Evolutionary conservation across 2,329 filamentous ascomycete genomes (phyloP), one percentile per base, ranked within the genome.

Genomic region (Calonectria ilicicola): DNA sequence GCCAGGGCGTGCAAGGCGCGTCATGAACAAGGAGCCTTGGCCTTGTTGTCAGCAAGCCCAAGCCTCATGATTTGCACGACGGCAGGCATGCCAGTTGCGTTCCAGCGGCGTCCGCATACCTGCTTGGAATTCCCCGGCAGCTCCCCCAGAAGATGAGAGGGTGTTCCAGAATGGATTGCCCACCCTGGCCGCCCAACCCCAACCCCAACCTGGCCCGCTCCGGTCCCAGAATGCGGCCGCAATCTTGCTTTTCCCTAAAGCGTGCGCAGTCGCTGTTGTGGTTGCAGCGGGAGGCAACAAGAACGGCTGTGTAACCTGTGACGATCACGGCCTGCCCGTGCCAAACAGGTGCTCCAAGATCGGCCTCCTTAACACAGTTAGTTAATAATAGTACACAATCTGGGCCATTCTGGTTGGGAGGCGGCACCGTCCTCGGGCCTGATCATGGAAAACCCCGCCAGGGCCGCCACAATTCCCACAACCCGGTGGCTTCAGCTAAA

Each of bases 401-500:
- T 65, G 49, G 51, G 49, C 62, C 44, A 19, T 56, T 38, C 44
- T 44, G 56, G 58, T 68, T 17, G 38, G 38, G 44, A 38, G 38
- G 23, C 49, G 64, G 35, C 64, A 56, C 40, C 40, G 19, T 63
- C 58, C 10, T 67, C 65, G 42, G 46, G 63, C 44, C 32, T 63
- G 58, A 42, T 56, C 29, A 65, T 51, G 27, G 68, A 51, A 38
- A 71, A 73, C 70, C 72, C 74, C 72, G 70, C 72, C 65, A 73
- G 69, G 67, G 51, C 74, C 72, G 67, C 72, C 65, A 73, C 72
- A 69, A 68, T 67, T 29, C 60, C 71, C 70, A 72, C 65, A 72
- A 72, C 66, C 71, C 47, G 46, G 58, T 74, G 69, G 72, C 73
- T 71, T 72, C 64, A 69, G 64, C 73, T 71, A 67, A 65, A 72